A percentile compares a stretch with the other conserved stretches of the same genome.
phyloP scores from a whole-genome alignment of 768 basidiomycete species.

The Mycena venus region DNA sequence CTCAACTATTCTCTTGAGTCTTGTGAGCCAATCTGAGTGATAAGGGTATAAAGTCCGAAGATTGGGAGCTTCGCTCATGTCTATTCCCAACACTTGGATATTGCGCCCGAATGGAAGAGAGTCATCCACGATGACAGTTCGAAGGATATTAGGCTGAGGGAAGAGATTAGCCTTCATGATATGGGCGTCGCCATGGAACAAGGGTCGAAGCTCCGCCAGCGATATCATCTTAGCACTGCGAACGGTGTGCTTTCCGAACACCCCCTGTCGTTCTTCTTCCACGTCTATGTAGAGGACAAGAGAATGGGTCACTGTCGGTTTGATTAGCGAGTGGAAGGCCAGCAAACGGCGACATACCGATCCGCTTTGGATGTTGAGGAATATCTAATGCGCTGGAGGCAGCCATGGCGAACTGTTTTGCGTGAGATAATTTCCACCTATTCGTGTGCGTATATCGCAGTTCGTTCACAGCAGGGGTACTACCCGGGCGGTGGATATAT shows the following conservation, averaged over 20 bases:
- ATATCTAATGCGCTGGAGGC: slow-evolving; percentile 13
- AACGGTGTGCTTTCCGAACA: slow-evolving; percentile 8
- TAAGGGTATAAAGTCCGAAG: slow-evolving; percentile 3
- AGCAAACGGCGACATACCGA: slow-evolving; percentile 4
- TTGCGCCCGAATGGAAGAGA: neutral
- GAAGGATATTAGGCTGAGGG: slow-evolving; percentile 5
- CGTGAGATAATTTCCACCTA: neutral
- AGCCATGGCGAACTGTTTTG: neutral
- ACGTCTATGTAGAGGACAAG: slow-evolving; percentile 6
- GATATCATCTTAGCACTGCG: slow-evolving; percentile 9
- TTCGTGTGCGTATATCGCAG: slow-evolving; percentile 1
- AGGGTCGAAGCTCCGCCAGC: slow-evolving; percentile 3
- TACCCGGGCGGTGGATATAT: neutral
- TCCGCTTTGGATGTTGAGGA: slow-evolving; percentile 13
- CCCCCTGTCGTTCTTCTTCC: slow-evolving; percentile 9
- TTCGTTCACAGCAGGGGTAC: neutral
- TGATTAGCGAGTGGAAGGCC: neutral
- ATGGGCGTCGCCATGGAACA: slow-evolving; percentile 11
- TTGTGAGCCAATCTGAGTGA: neutral
- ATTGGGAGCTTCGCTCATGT: slow-evolving; percentile 7
- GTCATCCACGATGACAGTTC: slow-evolving; percentile 1
- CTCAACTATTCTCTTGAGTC: slow-evolving; percentile 5
- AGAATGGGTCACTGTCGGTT: slow-evolving; percentile 10
- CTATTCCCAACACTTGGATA: slow-evolving; percentile 2
- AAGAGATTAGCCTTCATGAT: neutral